phyloP scores from a whole-genome alignment of 2,329 filamentous ascomycete genomes.

The Phyllosticta ampelicida region DNA sequence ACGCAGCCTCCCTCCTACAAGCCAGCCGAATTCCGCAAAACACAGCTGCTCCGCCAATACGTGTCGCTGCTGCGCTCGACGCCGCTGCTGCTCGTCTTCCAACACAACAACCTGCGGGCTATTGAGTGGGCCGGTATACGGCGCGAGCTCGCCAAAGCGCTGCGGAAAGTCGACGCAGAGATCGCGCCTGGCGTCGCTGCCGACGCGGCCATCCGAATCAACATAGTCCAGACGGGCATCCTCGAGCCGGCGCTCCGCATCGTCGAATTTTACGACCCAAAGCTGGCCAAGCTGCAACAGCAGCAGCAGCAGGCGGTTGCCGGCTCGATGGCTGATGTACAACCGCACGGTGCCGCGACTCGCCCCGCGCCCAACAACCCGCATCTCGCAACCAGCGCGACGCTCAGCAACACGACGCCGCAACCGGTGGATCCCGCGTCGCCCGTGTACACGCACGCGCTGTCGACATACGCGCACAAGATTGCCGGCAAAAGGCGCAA shows the following conservation, averaged over 20 bases:
- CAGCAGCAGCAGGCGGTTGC: no score
- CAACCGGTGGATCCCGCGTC: constrained; percentile 21
- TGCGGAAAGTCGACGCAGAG: constrained; percentile 58
- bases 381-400: constrained; percentile 22
- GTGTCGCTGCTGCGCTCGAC: constrained; percentile 78
- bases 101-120: constrained; percentile 66
- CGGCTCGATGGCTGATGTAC: constrained; percentile 1
- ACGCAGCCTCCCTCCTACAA: constrained; percentile 83
- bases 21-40: constrained; percentile 76
- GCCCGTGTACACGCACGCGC: constrained; percentile 40
- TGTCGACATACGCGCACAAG: constrained; percentile 46
- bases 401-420: constrained; percentile 19
- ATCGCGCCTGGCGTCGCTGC: constrained; percentile 46
- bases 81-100: constrained; percentile 77
- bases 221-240: constrained; percentile 82
- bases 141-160: constrained; percentile 52
- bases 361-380: background rate
- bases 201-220: constrained; percentile 53
- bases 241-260: constrained; percentile 76
- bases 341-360: background rate
- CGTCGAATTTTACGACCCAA: constrained; percentile 62
- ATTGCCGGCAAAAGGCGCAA: constrained; percentile 40
- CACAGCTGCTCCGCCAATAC: constrained; percentile 78
- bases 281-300: constrained; percentile 15
- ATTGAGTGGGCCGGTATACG: constrained; percentile 64